phyloP scores from a whole-genome alignment of 163 green algal genomes.

The Coccomyxa subellipsoidea region DNA sequence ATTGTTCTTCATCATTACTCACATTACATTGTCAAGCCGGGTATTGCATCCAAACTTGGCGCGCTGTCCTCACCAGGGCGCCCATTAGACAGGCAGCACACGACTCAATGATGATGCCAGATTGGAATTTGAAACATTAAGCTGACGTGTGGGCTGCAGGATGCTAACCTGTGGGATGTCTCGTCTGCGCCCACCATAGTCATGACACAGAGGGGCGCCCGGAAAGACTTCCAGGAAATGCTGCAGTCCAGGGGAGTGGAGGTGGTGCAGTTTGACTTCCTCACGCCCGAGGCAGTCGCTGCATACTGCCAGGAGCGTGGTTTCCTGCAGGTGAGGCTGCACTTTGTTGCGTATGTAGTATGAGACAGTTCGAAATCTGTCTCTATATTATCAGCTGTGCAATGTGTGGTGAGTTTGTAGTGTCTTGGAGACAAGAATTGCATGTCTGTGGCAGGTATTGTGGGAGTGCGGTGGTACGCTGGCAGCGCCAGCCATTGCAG shows the following conservation, averaged over 20 bases:
- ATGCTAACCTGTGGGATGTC: constrained; percentile 90
- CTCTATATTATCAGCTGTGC: no score
- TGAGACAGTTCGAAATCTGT: no score
- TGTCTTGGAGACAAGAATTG: no score
- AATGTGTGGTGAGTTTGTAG: no score
- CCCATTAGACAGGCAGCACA: no score
- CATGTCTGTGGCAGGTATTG: constrained; percentile 58
- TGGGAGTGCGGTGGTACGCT: constrained; percentile 98
- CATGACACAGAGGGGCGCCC: constrained; percentile 87
- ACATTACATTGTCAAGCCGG: background rate
- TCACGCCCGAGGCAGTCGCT: constrained; percentile 82
- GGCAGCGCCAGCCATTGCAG: constrained; percentile 83
- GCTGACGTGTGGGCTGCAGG: constrained; percentile 28
- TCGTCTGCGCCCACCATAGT: constrained; percentile 90
- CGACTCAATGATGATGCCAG: background rate
- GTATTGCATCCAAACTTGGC: background rate
- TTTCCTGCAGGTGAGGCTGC: constrained; percentile 69
- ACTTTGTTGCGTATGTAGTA: no score
- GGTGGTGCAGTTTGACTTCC: constrained; percentile 96
- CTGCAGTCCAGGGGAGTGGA: constrained; percentile 70
- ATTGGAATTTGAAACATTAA: background rate
- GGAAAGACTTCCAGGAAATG: constrained; percentile 65
- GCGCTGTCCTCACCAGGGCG: no score
- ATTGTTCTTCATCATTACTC: background rate
- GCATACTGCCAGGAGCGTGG: constrained; percentile 87